Evolutionary conservation across 208 protist species (phyloP).

Genomic region (Herpetomonas samuelpessoai): DNA sequence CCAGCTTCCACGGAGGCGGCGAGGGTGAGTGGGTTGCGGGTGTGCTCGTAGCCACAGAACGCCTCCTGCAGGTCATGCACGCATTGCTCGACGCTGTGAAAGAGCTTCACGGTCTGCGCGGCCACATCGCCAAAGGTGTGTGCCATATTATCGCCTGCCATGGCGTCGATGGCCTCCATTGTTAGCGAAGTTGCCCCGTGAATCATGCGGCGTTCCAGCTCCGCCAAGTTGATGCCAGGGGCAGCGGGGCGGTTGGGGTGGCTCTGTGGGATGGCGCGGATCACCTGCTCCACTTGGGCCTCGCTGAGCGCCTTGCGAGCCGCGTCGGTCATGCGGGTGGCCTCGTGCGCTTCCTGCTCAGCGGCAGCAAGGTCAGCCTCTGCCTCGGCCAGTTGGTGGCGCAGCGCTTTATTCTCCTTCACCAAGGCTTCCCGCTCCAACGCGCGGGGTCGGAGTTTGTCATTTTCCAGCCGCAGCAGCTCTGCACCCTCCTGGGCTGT

Average conservation of each 20-base stretch:
- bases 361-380: slow-evolving; percentile 12
- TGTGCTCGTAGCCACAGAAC: slow-evolving; percentile 1
- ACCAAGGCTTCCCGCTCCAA: slow-evolving; percentile 33
- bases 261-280: slow-evolving; percentile 4
- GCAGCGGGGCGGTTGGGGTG: background rate
- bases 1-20: slow-evolving; percentile 10
- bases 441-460: slow-evolving; percentile 36
- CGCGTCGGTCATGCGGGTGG: slow-evolving; percentile 20
- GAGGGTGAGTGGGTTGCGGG: slow-evolving; percentile 9
- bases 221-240: slow-evolving; percentile 4
- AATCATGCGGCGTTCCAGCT: slow-evolving; percentile 54
- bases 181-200: slow-evolving; percentile 42
- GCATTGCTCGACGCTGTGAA: slow-evolving; percentile 21
- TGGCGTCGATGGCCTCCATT: slow-evolving; percentile 59
- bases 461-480: slow-evolving; percentile 28
- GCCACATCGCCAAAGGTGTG: slow-evolving; percentile 43
- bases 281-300: slow-evolving; percentile 6
- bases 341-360: slow-evolving; percentile 9
- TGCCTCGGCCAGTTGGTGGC: slow-evolving; percentile 12
- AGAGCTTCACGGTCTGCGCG: slow-evolving; percentile 46
- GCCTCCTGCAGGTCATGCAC: slow-evolving; percentile 10
- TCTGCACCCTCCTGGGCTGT: slow-evolving; percentile 17
- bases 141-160: slow-evolving; percentile 44
- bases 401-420: slow-evolving; percentile 25
- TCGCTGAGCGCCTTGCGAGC: background rate